Base-by-base conservation (phyloP, 352 stramenopile genomes). In the Phytophthora fragariae region DNA sequence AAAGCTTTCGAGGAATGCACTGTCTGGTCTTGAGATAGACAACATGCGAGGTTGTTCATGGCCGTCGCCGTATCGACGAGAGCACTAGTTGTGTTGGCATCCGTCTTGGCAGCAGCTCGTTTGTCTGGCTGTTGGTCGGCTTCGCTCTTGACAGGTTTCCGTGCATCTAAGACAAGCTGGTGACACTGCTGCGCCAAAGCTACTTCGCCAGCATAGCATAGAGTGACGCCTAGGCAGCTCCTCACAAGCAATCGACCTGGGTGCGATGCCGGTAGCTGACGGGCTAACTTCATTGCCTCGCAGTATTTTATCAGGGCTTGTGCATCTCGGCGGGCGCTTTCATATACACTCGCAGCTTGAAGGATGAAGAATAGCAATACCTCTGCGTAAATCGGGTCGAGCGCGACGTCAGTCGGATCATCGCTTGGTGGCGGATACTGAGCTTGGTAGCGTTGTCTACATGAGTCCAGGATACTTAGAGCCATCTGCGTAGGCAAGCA, bases 21-120 rank as follows among this genome's bases (percentile, higher is more conserved):
- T 17, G 81, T 79, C 8, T 76, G 57, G 31, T 92, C 80, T 63
- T 91, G 82, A 29, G 82, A 89, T 10, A 90, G 54, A 52, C 87
- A 94, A 55, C 87, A 93, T 8, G 83, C 86, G 21, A 93, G 65
- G 53, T 92, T 94, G 75, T 91, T 93, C 79, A 94, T 88, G 12
- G 83, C 72, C 4, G 86, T 92, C 9, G 87, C 87, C 3, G 85
- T 88, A 58, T 94, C 86, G 12, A 89, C 54, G 62, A 91, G 56
- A 9, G 15, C 6, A 46, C 49, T 39, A 11, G 41, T 56, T 4
- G 8, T 19, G 27, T 10, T 59, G 14, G 14, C 55, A 9, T 65
- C 47, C 1, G 57, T 41, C 33, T 76, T 70, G n/a, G n/a, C 14
- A 19, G 57, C 53, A 3, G 55, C 54, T 59, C 33, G 33, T 31